Base-by-base conservation (phyloP, 495 filamentous ascomycete species). In the Amphirosellinia nigrospora region DNA sequence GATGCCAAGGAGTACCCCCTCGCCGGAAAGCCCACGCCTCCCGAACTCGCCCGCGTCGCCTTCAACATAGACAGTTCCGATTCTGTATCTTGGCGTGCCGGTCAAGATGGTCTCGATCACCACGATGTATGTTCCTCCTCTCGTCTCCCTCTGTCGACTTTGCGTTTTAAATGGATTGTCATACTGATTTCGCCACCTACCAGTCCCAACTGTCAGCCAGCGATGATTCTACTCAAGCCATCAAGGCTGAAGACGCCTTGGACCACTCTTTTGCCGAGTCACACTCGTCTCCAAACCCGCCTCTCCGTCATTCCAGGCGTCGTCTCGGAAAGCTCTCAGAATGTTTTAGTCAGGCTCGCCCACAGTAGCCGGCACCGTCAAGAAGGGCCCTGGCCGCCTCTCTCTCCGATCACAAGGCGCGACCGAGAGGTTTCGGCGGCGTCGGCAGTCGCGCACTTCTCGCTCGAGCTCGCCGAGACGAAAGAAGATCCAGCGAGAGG, bases 1-100 rank as follows among this genome's bases (percentile, higher is more conserved):
- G 95, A 98, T 80, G 84, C 92, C 10, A 95, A 97, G 75, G 86
- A 93, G 71, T 99, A 94, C 79, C 96, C 96, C 59, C 85, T 99
- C 43, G 96, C 96, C 56, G 83, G 85, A 50, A 88, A 90, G 26
- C 90, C 92, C 0, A 97, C 95, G 5, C 96, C 96, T 16, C 84
- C 86, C 16, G 89, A 89, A 48, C 79, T 99, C 45, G 89, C 87
- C 70, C 89, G 87, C 21, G 84, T 98, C 71, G 88, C 85, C 56
- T 94, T 96, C 72, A 88, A 91, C 61, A 78, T 94, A 21, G 70
- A 78, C 52, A 70, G 77, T 21, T 71, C 76, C 26, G 89, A 89
- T 28, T 89, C 87, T 41, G 83, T 86, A 66, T 80, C 89, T 9
- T 89, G 91, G 71, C 81, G 86, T 26, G 91, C 92, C 68, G 85